Conservation (phyloP, 352 stramenopile species). For the Pythium periplocum region DNA sequence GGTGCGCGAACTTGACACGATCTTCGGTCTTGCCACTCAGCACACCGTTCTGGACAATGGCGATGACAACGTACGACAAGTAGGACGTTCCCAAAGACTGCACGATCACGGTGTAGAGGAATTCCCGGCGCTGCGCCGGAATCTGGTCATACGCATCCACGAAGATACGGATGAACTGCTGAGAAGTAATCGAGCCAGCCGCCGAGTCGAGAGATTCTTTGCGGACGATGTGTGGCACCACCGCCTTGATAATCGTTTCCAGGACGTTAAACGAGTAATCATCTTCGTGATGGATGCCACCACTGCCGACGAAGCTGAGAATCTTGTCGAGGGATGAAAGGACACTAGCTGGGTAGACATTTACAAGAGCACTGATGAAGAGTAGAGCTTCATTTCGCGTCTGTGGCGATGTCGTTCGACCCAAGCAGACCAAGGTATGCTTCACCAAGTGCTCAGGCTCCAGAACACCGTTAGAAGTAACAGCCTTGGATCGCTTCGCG, state of each 20-base stretch:
- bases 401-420: constrained; percentile 57
- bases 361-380: constrained; percentile 76
- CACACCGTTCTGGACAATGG: constrained; percentile 46
- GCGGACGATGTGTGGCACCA: constrained; percentile 70
- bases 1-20: constrained; percentile 62
- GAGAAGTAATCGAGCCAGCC: constrained; percentile 33
- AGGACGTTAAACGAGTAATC: constrained; percentile 86
- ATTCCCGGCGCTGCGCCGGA: constrained; percentile 40
- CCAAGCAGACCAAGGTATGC: constrained; percentile 64
- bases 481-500: constrained; percentile 14
- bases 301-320: constrained; percentile 50
- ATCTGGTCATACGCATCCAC: constrained; percentile 72
- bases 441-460: constrained; percentile 75
- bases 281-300: constrained; percentile 67
- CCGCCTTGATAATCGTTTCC: constrained; percentile 78
- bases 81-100: constrained; percentile 40
- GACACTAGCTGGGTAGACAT: constrained; percentile 66
- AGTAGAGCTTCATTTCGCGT: constrained; percentile 80
- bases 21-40: constrained; percentile 34
- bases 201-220: constrained; percentile 11
- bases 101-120: constrained; percentile 68
- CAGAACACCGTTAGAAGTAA: constrained; percentile 17
- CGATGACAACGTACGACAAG: constrained; percentile 48
- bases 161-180: constrained; percentile 77
- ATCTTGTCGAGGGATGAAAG: constrained; percentile 77